These are phyloP conservation scores for Penicillium soppii DNA, from an alignment of 495 filamentous ascomycete species.

Conservation along the genomic window DNA sequence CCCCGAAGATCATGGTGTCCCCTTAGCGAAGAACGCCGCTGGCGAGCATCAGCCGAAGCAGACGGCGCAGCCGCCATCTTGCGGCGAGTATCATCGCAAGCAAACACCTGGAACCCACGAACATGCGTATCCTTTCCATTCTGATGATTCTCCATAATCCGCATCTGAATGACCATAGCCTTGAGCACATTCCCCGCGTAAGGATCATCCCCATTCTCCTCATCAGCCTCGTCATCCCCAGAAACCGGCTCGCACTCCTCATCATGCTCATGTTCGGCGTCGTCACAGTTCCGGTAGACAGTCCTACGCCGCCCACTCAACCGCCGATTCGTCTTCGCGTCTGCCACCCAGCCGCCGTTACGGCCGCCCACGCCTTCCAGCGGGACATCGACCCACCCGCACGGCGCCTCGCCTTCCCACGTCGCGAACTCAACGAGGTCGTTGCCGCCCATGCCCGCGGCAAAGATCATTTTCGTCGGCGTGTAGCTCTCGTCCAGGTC, in stretches of 20 bases:
- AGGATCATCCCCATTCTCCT: constrained; percentile 35
- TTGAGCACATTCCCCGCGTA: constrained; percentile 69
- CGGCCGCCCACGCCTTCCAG: constrained; percentile 63
- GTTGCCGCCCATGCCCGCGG: constrained; percentile 83
- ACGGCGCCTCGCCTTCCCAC: constrained; percentile 72
- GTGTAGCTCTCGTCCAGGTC: constrained; percentile 93
- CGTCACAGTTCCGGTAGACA: constrained; percentile 1
- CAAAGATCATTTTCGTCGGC: constrained; percentile 85
- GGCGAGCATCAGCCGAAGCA: constrained; percentile 36
- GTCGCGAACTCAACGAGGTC: constrained; percentile 81
- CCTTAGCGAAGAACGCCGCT: constrained; percentile 31
- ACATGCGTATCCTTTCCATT: constrained; percentile 99
- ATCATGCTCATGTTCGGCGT: background rate
- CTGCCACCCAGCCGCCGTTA: constrained; percentile 43
- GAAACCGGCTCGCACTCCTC: constrained; percentile 4
- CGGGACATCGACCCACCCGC: constrained; percentile 86
- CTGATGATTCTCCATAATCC: constrained; percentile 93
- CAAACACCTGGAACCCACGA: constrained; percentile 88
- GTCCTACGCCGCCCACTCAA: constrained; percentile 11
- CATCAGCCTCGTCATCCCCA: background rate
- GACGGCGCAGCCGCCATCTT: constrained; percentile 35
- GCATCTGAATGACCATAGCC: constrained; percentile 82
- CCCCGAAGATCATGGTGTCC: constrained; percentile 21
- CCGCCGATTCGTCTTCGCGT: constrained; percentile 15
- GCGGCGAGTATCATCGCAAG: constrained; percentile 57